Percentiles rank a stretch among this genome's conserved stretches.
Evolutionary conservation across 768 basidiomycete genomes (phyloP).

Genomic region (Tubosaeta sp.): DNA sequence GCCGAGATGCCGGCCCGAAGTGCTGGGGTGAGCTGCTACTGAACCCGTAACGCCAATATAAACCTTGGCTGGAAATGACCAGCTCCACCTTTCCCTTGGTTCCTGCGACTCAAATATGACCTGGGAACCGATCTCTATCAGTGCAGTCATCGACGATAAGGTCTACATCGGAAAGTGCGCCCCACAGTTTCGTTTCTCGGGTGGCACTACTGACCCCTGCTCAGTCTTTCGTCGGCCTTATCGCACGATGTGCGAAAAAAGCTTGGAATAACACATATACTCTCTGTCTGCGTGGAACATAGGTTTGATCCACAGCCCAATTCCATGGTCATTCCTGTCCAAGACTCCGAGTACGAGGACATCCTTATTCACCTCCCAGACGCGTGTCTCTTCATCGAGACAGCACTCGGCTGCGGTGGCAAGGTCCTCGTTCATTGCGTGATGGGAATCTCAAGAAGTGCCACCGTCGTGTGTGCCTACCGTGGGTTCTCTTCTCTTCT

Average conservation of each 20-base stretch:
- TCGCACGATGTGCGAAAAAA: conserved; percentile 27
- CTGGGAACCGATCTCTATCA: conserved; percentile 26
- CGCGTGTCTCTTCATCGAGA: conserved; percentile 59
- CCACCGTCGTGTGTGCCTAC: conserved; percentile 56
- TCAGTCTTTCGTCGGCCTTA: conserved; percentile 32
- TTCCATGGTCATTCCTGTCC: conserved; percentile 32
- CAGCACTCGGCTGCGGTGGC: conserved; percentile 49
- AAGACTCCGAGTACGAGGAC: conserved; percentile 49
- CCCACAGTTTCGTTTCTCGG: neutral
- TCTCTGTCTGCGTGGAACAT: conserved; percentile 58
- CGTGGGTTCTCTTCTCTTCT: conserved; percentile 33
- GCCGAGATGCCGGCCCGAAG: conserved; percentile 22
- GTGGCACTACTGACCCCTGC: neutral
- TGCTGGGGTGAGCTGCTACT: neutral
- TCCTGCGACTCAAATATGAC: conserved; percentile 18
- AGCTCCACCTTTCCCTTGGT: conserved; percentile 13
- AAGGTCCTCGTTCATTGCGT: conserved; percentile 68
- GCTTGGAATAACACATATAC: conserved; percentile 49
- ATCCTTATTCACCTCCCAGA: conserved; percentile 61
- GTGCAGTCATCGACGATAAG: conserved; percentile 27
- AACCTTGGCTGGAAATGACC: conserved; percentile 4
- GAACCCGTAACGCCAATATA: conserved; percentile 14
- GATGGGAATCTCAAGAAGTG: conserved; percentile 69
- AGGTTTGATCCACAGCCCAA: conserved; percentile 38
- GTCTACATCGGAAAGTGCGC: conserved; percentile 36